Evolutionary conservation across 2,329 filamentous ascomycete genomes (phyloP).

Genomic region (Microsporum canis): DNA sequence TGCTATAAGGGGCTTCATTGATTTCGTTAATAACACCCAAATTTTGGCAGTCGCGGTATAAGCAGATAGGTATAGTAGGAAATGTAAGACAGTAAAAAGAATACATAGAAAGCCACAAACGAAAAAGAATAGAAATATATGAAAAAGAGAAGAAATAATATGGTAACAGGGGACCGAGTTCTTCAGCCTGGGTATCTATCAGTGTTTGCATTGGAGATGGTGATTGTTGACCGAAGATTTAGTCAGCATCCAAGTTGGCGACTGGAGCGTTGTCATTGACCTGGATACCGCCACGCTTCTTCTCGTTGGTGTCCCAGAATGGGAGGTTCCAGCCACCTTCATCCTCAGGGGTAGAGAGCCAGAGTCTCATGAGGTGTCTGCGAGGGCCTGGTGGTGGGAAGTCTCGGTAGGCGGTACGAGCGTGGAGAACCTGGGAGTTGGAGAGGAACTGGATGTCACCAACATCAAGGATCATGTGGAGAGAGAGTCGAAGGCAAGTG

Average conservation of each 20-base stretch:
- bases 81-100: neutral
- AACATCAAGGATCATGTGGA: conserved; percentile 79
- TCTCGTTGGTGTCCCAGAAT: conserved; percentile 68
- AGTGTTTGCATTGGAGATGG: neutral
- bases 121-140: neutral
- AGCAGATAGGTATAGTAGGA: neutral
- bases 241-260: conserved; percentile 68
- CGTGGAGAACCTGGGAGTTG: conserved; percentile 71
- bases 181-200: neutral
- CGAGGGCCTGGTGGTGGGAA: conserved; percentile 56
- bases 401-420: conserved; percentile 68
- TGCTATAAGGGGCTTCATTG: neutral
- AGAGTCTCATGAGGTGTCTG: conserved; percentile 70
- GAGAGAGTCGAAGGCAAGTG: conserved; percentile 58
- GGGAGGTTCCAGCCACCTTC: conserved; percentile 81
- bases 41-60: neutral
- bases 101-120: neutral
- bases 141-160: neutral
- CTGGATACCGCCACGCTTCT: conserved; percentile 81
- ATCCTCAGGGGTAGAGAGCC: conserved; percentile 68
- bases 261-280: conserved; percentile 68
- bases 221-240: conserved; percentile 17
- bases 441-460: conserved; percentile 81
- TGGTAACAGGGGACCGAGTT: neutral
- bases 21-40: neutral